Evolutionary conservation across 495 filamentous ascomycete genomes (phyloP), one percentile per base, ranked within the genome.

Genomic region (Endocarpon pusillum): DNA sequence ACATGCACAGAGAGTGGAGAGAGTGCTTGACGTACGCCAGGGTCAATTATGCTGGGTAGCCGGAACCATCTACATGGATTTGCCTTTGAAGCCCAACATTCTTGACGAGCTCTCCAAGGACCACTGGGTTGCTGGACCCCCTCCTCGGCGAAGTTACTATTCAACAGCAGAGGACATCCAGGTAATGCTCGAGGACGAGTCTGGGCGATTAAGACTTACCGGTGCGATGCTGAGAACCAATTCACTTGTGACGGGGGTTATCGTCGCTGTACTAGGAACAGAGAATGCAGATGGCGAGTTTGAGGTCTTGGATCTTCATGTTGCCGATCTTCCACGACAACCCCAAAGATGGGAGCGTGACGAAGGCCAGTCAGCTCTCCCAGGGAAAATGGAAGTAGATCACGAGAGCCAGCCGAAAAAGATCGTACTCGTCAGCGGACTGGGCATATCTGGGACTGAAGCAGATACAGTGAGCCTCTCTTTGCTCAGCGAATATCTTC

Each of bases 51-150:
- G 91, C 55, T 99, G 87, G 86, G 78, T 99, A 30, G 64, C 71
- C 0, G 91, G 91, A 6, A 99, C 91, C 0, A 71, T 94, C 19
- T 99, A 89, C 41, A 91, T 94, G 77, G 86, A 94, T 39, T 82
- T 96, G 83, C 75, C 81, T 11, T 51, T 94, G 45, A 99, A 99
- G 53, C 91, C 91, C 0, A 94, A 94, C 47, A 85, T 99, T 57
- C 61, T 99, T 21, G 87, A 94, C 17, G 91, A 99, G 43, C 72
- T 99, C 20, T 75, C 78, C 3, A 92, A 91, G 55, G 84, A 96
- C 52, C 78, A 83, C 46, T 93, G 80, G 71, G 80, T 87, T 20
- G 72, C 75, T 2, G 81, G 81, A 1, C 84, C 83, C n/a, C 72
- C 75, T 18, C 65, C 77, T n/a, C 61, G 76, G 31, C 67, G 73